Percentiles rank a stretch among this genome's conserved stretches.
Evolutionary conservation across 768 basidiomycete species (phyloP).

Genomic region (Lactifluus pinguis): DNA sequence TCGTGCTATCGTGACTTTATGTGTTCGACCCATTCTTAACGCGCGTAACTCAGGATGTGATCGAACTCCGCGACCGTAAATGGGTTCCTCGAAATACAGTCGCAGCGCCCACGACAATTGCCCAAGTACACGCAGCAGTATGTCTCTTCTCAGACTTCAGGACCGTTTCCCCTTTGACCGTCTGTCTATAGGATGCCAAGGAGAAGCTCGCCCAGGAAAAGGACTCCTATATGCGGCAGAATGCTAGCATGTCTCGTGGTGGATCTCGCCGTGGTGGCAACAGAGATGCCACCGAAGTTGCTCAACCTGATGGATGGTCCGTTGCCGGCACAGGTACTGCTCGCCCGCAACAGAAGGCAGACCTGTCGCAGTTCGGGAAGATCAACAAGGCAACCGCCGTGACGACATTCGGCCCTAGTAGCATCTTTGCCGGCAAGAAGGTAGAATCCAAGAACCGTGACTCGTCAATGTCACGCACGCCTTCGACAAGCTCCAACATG

Average conservation of each 20-base stretch:
- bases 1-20: slow-evolving; percentile 21
- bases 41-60: slow-evolving; percentile 56
- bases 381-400: slow-evolving; percentile 55
- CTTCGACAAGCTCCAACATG: slow-evolving; percentile 69
- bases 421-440: slow-evolving; percentile 74
- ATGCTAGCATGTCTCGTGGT: slow-evolving; percentile 73
- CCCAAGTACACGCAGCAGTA: slow-evolving; percentile 81
- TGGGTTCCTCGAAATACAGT: slow-evolving; percentile 70
- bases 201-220: slow-evolving; percentile 85
- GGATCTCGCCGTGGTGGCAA: slow-evolving; percentile 84
- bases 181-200: slow-evolving; percentile 57
- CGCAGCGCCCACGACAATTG: slow-evolving; percentile 78
- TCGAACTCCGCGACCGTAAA: slow-evolving; percentile 76
- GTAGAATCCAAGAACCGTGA: slow-evolving; percentile 47
- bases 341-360: slow-evolving; percentile 65
- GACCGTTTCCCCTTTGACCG: not conserved
- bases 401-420: slow-evolving; percentile 76
- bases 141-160: slow-evolving; percentile 25
- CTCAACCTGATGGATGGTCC: slow-evolving; percentile 17
- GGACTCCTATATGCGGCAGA: slow-evolving; percentile 52
- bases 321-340: slow-evolving; percentile 20
- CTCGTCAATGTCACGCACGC: slow-evolving; percentile 65
- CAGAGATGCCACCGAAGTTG: slow-evolving; percentile 43
- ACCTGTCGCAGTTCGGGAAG: slow-evolving; percentile 83
- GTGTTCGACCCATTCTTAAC: slow-evolving; percentile 3